Conservation (phyloP, 176 grass and related monocot genomes). For the Ampelocalamus luodianensis region DNA sequence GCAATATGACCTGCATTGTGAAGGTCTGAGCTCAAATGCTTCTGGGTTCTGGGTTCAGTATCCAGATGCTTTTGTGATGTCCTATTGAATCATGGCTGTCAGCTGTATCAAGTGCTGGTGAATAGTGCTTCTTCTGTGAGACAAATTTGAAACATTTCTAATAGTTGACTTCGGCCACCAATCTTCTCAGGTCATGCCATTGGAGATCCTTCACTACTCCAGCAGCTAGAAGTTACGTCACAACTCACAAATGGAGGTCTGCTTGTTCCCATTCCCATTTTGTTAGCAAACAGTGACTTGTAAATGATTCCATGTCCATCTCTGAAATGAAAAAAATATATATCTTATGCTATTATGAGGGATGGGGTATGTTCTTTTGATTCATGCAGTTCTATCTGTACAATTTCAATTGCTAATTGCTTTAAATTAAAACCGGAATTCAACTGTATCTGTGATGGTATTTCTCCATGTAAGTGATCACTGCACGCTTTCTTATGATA, state of each 20-base stretch:
- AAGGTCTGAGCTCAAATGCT: conserved; percentile 34
- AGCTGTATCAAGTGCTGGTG: neutral
- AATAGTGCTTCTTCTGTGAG: neutral
- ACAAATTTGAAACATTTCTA: neutral
- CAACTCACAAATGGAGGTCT: conserved; percentile 37
- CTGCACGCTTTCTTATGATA: neutral
- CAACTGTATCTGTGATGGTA: neutral
- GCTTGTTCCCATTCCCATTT: conserved; percentile 42
- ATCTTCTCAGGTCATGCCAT: conserved; percentile 36
- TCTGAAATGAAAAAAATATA: conserved; percentile 31
- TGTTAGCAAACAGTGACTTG: conserved; percentile 45
- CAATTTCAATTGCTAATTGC: neutral
- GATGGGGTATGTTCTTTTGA: neutral
- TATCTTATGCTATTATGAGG: neutral
- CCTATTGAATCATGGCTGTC: neutral
- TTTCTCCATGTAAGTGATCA: conserved; percentile 1
- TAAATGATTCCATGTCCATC: conserved; percentile 37
- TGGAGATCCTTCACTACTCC: conserved; percentile 25
- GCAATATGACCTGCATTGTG: neutral
- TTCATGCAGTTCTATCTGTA: neutral
- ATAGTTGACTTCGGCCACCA: conserved; percentile 10
- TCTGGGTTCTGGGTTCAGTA: conserved; percentile 9
- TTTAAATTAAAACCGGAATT: neutral
- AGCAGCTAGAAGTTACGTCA: conserved; percentile 3
- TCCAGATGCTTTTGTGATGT: conserved; percentile 18